Percentiles rank a stretch among this genome's conserved stretches.
phyloP scores from a whole-genome alignment of 179 eudicot genomes.

The Sideroxylon spinosum region DNA sequence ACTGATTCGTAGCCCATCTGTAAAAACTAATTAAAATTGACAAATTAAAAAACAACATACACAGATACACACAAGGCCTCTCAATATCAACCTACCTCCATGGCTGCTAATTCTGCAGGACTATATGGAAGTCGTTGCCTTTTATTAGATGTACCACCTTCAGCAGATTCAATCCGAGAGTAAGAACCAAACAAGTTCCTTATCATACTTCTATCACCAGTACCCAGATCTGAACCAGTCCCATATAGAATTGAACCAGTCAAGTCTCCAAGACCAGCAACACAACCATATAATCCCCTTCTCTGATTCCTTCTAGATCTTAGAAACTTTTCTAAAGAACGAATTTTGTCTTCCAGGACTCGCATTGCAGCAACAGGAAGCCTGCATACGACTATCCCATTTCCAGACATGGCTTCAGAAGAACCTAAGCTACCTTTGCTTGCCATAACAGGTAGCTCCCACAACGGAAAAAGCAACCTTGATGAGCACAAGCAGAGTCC shows the following conservation, averaged over 20 bases:
- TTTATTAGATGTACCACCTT: conserved; percentile 63
- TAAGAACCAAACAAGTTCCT: conserved; percentile 70
- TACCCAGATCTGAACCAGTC: conserved; percentile 52
- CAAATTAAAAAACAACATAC: neutral
- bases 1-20: conserved; percentile 3
- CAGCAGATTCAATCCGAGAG: conserved; percentile 60
- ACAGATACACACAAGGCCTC: neutral
- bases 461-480: conserved; percentile 85
- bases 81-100: conserved; percentile 58
- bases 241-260: conserved; percentile 88
- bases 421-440: conserved; percentile 46
- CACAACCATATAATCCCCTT: conserved; percentile 93
- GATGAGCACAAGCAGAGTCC: conserved; percentile 92
- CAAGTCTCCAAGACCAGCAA: conserved; percentile 89
- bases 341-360: conserved; percentile 86
- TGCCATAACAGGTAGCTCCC: conserved; percentile 89
- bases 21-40: neutral
- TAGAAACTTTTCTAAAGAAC: conserved; percentile 78
- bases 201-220: conserved; percentile 67
- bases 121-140: conserved; percentile 86
- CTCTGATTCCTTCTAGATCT: conserved; percentile 86
- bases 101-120: conserved; percentile 84
- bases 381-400: conserved; percentile 64
- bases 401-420: conserved; percentile 39
- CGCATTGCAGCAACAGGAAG: conserved; percentile 75